A percentile compares a stretch with the other conserved stretches of the same genome.
phyloP scores from a whole-genome alignment of 208 protist species.

The Leishmania tarentolae region DNA sequence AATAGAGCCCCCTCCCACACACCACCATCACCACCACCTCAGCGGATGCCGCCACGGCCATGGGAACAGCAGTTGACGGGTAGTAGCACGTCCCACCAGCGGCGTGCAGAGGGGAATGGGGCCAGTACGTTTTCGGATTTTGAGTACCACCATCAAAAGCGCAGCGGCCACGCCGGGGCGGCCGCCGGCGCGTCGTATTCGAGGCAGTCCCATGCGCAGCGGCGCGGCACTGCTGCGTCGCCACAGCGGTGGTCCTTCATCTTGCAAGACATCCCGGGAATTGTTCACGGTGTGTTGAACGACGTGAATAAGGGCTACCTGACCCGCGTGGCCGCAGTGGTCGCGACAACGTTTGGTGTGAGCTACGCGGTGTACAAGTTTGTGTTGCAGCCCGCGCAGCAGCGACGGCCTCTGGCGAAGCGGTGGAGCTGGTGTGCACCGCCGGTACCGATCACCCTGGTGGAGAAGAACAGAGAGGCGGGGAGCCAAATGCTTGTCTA shows the following conservation, averaged over 20 bases:
- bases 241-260: constrained; percentile 72
- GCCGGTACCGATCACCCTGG: constrained; percentile 69
- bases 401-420: constrained; percentile 66
- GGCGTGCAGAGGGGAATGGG: neutral
- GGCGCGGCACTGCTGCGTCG: neutral
- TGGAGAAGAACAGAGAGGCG: constrained; percentile 61
- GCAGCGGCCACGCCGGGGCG: constrained; percentile 5
- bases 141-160: constrained; percentile 32
- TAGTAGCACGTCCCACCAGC: constrained; percentile 11
- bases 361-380: constrained; percentile 51
- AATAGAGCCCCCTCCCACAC: neutral
- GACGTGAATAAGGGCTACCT: constrained; percentile 82
- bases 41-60: constrained; percentile 40
- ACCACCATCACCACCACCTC: neutral
- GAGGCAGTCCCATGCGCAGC: neutral
- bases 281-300: constrained; percentile 38
- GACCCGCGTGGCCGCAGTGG: constrained; percentile 37
- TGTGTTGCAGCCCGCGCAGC: constrained; percentile 55
- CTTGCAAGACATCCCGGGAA: constrained; percentile 66
- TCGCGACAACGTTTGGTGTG: constrained; percentile 16
- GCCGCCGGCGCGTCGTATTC: neutral
- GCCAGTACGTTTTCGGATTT: constrained; percentile 33
- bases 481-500: constrained; percentile 68
- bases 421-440: constrained; percentile 63
- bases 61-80: constrained; percentile 24